A percentile compares a stretch with the other conserved stretches of the same genome.
These are phyloP conservation scores for Colletotrichum tropicicola DNA, from an alignment of 2,329 filamentous ascomycete genomes.

Conservation along the genomic window DNA sequence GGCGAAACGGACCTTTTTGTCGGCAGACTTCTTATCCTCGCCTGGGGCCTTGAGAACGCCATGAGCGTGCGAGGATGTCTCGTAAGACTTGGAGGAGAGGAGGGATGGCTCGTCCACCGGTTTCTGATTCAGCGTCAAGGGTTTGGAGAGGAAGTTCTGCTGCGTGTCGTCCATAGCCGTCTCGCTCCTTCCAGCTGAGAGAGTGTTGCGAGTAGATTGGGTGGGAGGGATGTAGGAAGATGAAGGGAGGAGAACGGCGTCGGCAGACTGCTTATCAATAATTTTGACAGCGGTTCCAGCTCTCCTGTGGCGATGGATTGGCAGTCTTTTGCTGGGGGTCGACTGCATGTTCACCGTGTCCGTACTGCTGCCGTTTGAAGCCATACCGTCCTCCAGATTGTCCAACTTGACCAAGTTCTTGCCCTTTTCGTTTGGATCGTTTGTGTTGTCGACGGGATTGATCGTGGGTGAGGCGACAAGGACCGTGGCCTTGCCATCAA, in stretches of 20 bases:
- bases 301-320: conserved; percentile 21
- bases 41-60: not conserved
- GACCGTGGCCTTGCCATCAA: not conserved
- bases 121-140: not conserved
- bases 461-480: not conserved
- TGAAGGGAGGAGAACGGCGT: conserved; percentile 7
- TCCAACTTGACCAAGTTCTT: not conserved
- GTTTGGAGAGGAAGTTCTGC: not conserved
- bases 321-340: not conserved
- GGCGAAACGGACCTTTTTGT: conserved; percentile 22
- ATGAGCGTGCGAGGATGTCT: not conserved
- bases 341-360: not conserved
- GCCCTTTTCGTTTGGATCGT: not conserved
- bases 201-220: not conserved
- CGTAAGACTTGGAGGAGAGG: not conserved
- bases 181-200: not conserved
- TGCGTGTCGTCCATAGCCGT: not conserved
- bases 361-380: not conserved
- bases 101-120: not conserved
- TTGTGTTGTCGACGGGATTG: not conserved
- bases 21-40: not conserved
- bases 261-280: not conserved
- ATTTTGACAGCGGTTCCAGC: conserved; percentile 12
- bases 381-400: not conserved
- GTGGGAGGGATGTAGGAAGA: not conserved